phyloP scores from a whole-genome alignment of 2,329 filamentous ascomycete genomes.

The Hypoxylon sp. region DNA sequence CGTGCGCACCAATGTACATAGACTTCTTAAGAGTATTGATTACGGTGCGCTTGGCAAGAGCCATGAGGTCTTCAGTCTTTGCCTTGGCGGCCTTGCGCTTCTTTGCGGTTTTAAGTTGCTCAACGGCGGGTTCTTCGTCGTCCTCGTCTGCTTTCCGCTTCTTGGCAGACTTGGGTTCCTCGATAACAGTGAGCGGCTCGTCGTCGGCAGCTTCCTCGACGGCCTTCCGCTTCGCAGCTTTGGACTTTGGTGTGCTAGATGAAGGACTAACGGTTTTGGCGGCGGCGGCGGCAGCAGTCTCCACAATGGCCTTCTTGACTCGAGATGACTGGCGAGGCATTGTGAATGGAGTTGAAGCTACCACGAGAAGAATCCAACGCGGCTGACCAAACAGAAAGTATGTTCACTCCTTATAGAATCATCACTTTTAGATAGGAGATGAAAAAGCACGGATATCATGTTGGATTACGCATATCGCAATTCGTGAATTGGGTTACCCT shows the following conservation, averaged over 20 bases:
- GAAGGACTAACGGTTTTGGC: conserved; percentile 48
- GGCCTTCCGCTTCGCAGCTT: conserved; percentile 44
- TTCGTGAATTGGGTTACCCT: conserved; percentile 7
- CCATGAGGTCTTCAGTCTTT: conserved; percentile 65
- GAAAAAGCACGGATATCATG: background rate
- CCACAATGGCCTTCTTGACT: conserved; percentile 34
- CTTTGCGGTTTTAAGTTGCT: conserved; percentile 54
- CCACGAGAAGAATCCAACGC: conserved; percentile 2
- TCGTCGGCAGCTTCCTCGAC: conserved; percentile 41
- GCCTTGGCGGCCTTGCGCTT: conserved; percentile 61
- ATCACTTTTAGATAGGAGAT: background rate
- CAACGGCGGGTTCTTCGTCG: conserved; percentile 28
- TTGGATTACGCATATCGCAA: conserved; percentile 4
- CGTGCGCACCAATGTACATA: conserved; percentile 93
- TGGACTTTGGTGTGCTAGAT: conserved; percentile 41
- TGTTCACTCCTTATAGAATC: conserved; percentile 1
- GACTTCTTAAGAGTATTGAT: conserved; percentile 73
- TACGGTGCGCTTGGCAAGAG: conserved; percentile 78
- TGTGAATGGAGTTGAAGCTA: conserved; percentile 14
- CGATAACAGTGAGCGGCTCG: conserved; percentile 11
- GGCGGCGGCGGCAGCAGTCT: conserved; percentile 39
- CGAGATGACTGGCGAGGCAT: conserved; percentile 46
- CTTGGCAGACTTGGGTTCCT: conserved; percentile 34
- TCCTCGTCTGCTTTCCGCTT: conserved; percentile 52
- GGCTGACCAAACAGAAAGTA: background rate